Base-by-base conservation (phyloP, 495 filamentous ascomycete species). In the Apodospora peruviana region DNA sequence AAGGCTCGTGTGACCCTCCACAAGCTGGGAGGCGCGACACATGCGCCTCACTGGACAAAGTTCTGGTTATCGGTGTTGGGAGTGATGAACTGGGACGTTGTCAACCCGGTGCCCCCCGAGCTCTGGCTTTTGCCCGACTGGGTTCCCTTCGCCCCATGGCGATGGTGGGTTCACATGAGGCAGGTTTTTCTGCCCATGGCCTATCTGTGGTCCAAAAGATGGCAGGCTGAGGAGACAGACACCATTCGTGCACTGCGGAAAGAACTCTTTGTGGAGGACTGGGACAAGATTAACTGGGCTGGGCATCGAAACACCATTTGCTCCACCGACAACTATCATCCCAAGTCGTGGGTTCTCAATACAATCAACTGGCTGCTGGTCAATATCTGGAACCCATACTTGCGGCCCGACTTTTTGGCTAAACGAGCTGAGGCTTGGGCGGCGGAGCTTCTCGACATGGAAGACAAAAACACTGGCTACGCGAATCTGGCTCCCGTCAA, bases 141-240 rank as follows among this genome's bases (percentile, higher is more conserved):
- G 91, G 81, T 91, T 12, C 94, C 93, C 1, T 79, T 97, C 55
- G 84, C 88, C 9, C 93, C 94, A 0, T 97, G 94, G 93, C 76
- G 90, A 40, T 98, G 93, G 93, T 98, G 93, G 93, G 89, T 95
- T 52, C 93, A 98, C 52, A 95, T 95, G 67, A 88, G 93, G 14
- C 81, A 85, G 63, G 91, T 98, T 24, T 96, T 90, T 64, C 66
- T 96, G 29, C 86, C 91, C 9, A 95, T 97, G 88, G 83, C 85
- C 11, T 97, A 84, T 57, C 73, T 96, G 34, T 96, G 84, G 72
- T 91, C 88, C 5, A 85, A 83, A 68, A 77, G 76, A 37, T 94
- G 83, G 76, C 75, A 77, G 10, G 81, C 80, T 48, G 86, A 87
- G 16, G 71, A 84, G 44, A 87, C 84, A 40, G 79, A 87, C 9